Evolutionary conservation across 2,329 filamentous ascomycete genomes (phyloP), one percentile per base, ranked within the genome.

Genomic region (Xylaria sp.): DNA sequence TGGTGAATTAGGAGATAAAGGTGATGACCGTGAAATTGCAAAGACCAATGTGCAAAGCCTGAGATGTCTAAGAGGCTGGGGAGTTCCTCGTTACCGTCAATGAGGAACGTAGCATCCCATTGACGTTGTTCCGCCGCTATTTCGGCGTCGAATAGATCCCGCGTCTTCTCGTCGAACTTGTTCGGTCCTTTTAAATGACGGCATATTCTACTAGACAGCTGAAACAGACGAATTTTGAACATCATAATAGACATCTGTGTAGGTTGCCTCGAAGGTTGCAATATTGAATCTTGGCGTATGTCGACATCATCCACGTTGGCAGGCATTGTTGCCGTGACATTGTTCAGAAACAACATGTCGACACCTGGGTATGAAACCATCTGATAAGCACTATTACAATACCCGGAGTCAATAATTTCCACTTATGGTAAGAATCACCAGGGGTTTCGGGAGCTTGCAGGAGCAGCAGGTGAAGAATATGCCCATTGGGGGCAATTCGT

Each of bases 161-260:
- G 61, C 9, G 25, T 65, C 30, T 48, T 64, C 56, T 68, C 61
- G 28, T 68, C 66, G 23, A 65, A 62, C 43, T 65, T 68, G 43
- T 68, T 52, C 3, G 61, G 61, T 28, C 66, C 66, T 34, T 64
- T 68, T 13, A 68, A 15, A 32, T 68, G 62, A 6, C 66, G 61
- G 20, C 66, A 68, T 52, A 68, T 68, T 18, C 52, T 65, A 39
- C 46, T 65, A 13, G 66, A 68, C 15, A 68, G 41, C 36, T 68
- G 61, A 28, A 68, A 68, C 7, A 68, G 13, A 3, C 66, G 66
- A 45, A 68, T 65, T 20, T 68, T 68, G 4, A 60, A 60, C 23
- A 68, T 68, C 66, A 68, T 68, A 10, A 65, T 58, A 2, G 66
- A 65, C 66, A 68, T 68, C 34, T 68, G 66, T 18, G 66, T 68